Percentiles rank a stretch among this genome's conserved stretches.
These are phyloP conservation scores for Rhododendron mucronatum DNA, from an alignment of 148 eudicot species.

Conservation along the genomic window DNA sequence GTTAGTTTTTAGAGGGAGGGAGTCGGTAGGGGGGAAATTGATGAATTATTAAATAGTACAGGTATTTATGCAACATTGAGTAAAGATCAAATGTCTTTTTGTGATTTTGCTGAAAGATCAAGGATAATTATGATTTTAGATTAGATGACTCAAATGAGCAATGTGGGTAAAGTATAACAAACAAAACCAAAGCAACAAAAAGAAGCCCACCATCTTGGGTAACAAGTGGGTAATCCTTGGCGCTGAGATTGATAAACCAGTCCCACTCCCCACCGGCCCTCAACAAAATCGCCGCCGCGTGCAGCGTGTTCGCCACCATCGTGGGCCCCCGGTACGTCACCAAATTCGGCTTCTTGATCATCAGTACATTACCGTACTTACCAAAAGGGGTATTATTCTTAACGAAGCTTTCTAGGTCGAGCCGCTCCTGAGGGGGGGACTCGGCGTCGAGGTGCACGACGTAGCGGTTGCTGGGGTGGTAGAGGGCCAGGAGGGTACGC, in stretches of 20 bases:
- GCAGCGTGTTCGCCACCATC: constrained; percentile 90
- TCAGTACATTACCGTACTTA: constrained; percentile 54
- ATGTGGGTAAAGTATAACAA: background rate
- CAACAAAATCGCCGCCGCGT: constrained; percentile 81
- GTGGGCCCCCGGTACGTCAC: constrained; percentile 88
- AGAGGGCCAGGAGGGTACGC: constrained; percentile 64
- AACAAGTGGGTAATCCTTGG: constrained; percentile 89
- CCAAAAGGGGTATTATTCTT: constrained; percentile 26
- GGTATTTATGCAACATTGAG: no score
- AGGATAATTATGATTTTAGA: no score
- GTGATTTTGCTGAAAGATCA: no score
- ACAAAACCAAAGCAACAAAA: background rate
- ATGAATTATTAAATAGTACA: no score
- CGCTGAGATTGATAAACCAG: constrained; percentile 96
- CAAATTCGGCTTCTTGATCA: constrained; percentile 84
- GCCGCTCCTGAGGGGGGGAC: constrained; percentile 49
- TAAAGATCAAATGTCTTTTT: no score
- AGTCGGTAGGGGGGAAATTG: no score
- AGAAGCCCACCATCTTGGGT: constrained; percentile 70
- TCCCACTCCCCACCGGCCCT: constrained; percentile 79
- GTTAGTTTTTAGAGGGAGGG: no score
- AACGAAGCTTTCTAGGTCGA: constrained; percentile 37
- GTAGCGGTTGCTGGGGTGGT: constrained; percentile 72
- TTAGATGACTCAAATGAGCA: no score
- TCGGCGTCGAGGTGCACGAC: constrained; percentile 80